phyloP scores from a whole-genome alignment of 2,329 filamentous ascomycete species.

The Aspergillus transmontanensis region DNA sequence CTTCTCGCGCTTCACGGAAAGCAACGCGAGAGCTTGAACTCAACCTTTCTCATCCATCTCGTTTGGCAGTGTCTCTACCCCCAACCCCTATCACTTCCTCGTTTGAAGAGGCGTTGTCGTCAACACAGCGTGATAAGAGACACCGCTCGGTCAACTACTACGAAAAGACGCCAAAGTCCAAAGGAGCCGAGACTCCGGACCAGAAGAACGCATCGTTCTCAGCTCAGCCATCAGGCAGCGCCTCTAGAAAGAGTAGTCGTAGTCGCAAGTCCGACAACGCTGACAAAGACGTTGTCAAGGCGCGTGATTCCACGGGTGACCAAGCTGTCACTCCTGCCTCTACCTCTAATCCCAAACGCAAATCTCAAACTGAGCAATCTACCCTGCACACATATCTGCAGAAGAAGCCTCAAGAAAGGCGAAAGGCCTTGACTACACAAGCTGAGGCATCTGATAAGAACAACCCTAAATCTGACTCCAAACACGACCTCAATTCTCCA shows the following conservation, averaged over 20 bases:
- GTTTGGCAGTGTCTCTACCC: conserved; percentile 26
- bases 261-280: conserved; percentile 10
- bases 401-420: conserved; percentile 13
- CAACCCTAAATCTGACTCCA: conserved; percentile 1
- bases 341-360: conserved; percentile 8
- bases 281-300: conserved; percentile 12
- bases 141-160: conserved; percentile 17
- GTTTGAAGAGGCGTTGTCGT: conserved; percentile 25
- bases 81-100: conserved; percentile 23
- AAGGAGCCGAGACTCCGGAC: conserved; percentile 14
- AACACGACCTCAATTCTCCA: background rate
- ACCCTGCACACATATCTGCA: conserved; percentile 14
- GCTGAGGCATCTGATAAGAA: conserved; percentile 11
- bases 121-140: conserved; percentile 25
- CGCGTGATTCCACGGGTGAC: conserved; percentile 6
- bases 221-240: conserved; percentile 9
- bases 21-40: conserved; percentile 20
- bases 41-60: conserved; percentile 16
- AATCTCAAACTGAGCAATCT: conserved; percentile 11
- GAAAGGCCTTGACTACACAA: conserved; percentile 15
- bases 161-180: conserved; percentile 14
- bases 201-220: conserved; percentile 9
- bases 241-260: conserved; percentile 12
- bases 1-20: conserved; percentile 24
- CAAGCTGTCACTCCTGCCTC: conserved; percentile 8